phyloP scores from a whole-genome alignment of 257 asterid species.

The Nicotiana undulata region DNA sequence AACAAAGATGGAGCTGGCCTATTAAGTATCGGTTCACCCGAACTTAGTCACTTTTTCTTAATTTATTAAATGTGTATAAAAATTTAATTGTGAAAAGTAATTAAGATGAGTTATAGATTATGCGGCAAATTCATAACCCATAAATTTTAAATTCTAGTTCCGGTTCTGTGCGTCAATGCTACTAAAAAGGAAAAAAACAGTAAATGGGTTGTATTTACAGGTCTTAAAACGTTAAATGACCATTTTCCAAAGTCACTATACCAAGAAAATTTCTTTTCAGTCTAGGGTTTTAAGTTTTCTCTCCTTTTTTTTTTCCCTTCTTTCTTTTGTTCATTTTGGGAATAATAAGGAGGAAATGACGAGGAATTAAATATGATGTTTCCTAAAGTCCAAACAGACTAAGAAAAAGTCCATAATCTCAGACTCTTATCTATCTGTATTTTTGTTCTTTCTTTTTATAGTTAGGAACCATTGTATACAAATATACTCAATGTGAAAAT shows the following conservation, averaged over 20 bases:
- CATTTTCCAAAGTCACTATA: background rate
- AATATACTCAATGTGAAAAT: background rate
- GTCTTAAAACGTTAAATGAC: too few relatives aligned
- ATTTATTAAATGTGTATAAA: too few relatives aligned
- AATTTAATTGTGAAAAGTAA: too few relatives aligned
- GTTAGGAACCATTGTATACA: background rate
- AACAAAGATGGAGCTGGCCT: too few relatives aligned
- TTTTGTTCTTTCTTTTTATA: background rate
- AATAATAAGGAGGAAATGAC: background rate
- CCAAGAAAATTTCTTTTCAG: background rate
- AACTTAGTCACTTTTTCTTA: too few relatives aligned
- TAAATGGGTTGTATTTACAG: too few relatives aligned
- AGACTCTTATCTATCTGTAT: background rate
- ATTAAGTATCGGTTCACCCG: too few relatives aligned
- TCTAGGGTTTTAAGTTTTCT: background rate
- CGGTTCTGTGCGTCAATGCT: too few relatives aligned
- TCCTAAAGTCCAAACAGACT: constrained; percentile 8
- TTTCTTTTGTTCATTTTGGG: background rate
- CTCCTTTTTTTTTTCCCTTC: background rate
- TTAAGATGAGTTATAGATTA: too few relatives aligned
- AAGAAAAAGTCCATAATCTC: constrained; percentile 18
- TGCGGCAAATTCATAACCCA: rapidly evolving
- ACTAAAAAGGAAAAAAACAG: too few relatives aligned
- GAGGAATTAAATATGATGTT: background rate
- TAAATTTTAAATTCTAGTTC: too few relatives aligned